A percentile compares a stretch with the other conserved stretches of the same genome.
phyloP scores from a whole-genome alignment of 2,329 filamentous ascomycete genomes.

The Amphichorda felina region DNA sequence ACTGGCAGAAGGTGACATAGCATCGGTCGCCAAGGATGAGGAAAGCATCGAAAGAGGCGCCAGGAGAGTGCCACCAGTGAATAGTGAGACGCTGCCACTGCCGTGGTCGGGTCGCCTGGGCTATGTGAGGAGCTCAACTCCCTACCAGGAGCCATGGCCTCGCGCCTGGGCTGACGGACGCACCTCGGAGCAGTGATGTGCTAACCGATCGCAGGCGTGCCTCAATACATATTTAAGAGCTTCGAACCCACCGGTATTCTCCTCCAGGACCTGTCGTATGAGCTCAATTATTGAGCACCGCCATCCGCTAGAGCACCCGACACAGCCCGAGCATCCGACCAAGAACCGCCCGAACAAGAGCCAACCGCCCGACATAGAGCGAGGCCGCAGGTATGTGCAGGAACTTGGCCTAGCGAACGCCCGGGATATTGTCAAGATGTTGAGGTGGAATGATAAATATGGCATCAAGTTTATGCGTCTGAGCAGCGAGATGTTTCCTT shows the following conservation, averaged over 20 bases:
- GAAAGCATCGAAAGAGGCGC: slow-evolving; percentile 22
- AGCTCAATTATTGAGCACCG: slow-evolving; percentile 82
- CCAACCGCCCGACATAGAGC: slow-evolving; percentile 51
- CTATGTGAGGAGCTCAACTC: slow-evolving; percentile 48
- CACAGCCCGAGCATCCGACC: slow-evolving; percentile 64
- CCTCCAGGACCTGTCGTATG: slow-evolving; percentile 83
- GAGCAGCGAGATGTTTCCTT: slow-evolving; percentile 94
- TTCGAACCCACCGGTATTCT: slow-evolving; percentile 76
- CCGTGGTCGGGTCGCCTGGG: slow-evolving; percentile 86
- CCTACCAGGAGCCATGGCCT: neutral
- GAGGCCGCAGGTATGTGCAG: slow-evolving; percentile 65
- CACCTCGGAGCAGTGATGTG: slow-evolving; percentile 3
- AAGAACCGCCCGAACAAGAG: slow-evolving; percentile 78
- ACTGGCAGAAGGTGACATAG: slow-evolving; percentile 9
- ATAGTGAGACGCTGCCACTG: slow-evolving; percentile 72
- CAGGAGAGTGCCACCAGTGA: slow-evolving; percentile 58
- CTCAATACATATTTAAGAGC: slow-evolving; percentile 83
- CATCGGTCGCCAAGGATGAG: slow-evolving; percentile 8
- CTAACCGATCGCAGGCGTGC: slow-evolving; percentile 50
- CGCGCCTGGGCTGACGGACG: neutral
- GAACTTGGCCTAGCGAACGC: slow-evolving; percentile 71
- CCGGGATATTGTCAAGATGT: slow-evolving; percentile 71
- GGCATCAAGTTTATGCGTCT: slow-evolving; percentile 86
- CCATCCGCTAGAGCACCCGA: slow-evolving; percentile 65
- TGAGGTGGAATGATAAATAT: slow-evolving; percentile 86